Evolutionary conservation across 176 grass and related monocot species (phyloP).

Genomic region (Zoysia pacifica): DNA sequence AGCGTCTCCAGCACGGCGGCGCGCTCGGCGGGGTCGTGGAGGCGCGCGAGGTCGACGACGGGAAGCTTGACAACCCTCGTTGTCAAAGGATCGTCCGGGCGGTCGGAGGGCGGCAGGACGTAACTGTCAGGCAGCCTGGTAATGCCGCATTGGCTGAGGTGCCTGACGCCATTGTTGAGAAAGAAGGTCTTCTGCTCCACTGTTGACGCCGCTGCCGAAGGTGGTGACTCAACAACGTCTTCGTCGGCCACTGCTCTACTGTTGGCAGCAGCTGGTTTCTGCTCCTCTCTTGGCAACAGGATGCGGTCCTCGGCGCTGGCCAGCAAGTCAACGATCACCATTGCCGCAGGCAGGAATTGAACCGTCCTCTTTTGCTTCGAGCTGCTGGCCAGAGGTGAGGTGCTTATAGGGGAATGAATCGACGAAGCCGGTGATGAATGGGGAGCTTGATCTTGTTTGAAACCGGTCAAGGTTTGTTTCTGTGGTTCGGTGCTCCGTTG

Average conservation of each 20-base stretch:
- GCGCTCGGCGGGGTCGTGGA: conserved; percentile 48
- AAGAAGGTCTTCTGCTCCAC: conserved; percentile 15
- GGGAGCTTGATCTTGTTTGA: neutral
- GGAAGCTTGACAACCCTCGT: conserved; percentile 48
- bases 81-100: conserved; percentile 18
- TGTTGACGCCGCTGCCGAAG: too few relatives aligned
- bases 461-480: conserved; percentile 29
- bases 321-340: conserved; percentile 42
- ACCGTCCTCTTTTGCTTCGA: neutral
- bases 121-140: conserved; percentile 65
- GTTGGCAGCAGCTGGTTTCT: neutral
- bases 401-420: neutral
- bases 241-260: neutral
- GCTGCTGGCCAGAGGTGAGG: neutral
- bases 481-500: neutral
- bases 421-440: neutral
- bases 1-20: conserved; percentile 49
- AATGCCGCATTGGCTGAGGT: conserved; percentile 72
- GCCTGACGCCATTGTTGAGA: conserved; percentile 60
- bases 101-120: conserved; percentile 68
- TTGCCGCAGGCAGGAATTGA: neutral
- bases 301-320: neutral
- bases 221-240: neutral
- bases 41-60: conserved; percentile 58
- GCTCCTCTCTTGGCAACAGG: neutral